A percentile compares a stretch with the other conserved stretches of the same genome.
phyloP scores from a whole-genome alignment of 1,139 yeast species.

The Yamadazyma trypodendri region DNA sequence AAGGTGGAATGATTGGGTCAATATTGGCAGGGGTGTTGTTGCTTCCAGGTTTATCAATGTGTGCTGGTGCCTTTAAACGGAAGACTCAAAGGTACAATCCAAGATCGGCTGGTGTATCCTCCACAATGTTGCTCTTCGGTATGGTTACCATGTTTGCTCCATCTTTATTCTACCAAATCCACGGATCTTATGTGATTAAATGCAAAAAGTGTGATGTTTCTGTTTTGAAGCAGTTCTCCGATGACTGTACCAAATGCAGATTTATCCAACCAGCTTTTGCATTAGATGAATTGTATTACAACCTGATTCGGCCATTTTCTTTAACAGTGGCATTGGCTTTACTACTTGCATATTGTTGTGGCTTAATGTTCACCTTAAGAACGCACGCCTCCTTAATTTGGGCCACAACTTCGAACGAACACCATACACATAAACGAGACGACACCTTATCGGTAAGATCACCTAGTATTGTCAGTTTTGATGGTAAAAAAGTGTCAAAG shows the following conservation, averaged over 20 bases:
- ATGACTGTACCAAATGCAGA: constrained; percentile 69
- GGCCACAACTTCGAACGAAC: constrained; percentile 57
- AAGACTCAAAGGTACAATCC: constrained; percentile 96
- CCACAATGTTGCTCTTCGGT: constrained; percentile 92
- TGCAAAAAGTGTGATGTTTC: constrained; percentile 52
- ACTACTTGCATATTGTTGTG: constrained; percentile 84
- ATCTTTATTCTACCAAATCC: constrained; percentile 83
- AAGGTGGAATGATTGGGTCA: constrained; percentile 97
- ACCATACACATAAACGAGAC: constrained; percentile 17
- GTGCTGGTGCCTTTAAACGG: constrained; percentile 89
- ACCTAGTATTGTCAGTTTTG: constrained; percentile 28
- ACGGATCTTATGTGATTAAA: constrained; percentile 79
- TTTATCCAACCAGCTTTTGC: constrained; percentile 74
- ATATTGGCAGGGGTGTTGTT: constrained; percentile 88
- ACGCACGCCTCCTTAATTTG: constrained; percentile 97
- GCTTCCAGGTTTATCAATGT: constrained; percentile 94
- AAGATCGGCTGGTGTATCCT: constrained; percentile 93
- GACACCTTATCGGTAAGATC: constrained; percentile 14
- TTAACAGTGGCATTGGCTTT: constrained; percentile 76
- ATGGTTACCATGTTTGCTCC: constrained; percentile 93
- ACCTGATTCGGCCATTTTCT: constrained; percentile 77
- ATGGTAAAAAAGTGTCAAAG: constrained; percentile 15
- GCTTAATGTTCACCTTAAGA: constrained; percentile 86
- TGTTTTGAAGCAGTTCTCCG: constrained; percentile 9
- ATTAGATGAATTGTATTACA: constrained; percentile 61